A percentile compares a stretch with the other conserved stretches of the same genome.
Conservation (phyloP, 2,329 filamentous ascomycete species). For the Pseudocercospora musae region DNA sequence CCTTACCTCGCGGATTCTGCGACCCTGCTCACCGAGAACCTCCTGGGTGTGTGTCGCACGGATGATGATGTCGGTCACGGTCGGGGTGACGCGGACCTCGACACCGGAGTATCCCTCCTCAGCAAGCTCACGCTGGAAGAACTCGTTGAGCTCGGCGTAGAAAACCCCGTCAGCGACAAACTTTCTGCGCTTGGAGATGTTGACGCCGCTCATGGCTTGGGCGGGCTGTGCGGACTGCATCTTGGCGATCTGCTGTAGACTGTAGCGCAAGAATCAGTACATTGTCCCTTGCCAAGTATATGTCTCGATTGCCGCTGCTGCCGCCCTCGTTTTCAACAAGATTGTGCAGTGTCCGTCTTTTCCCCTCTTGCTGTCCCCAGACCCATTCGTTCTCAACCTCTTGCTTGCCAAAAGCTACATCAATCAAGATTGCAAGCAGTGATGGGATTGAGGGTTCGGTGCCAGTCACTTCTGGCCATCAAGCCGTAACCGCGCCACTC, state of each 20-base stretch:
- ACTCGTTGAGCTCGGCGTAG: conserved; percentile 99
- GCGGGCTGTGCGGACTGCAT: conserved; percentile 25
- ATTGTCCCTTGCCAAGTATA: background rate
- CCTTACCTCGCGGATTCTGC: conserved; percentile 83
- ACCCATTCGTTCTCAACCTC: background rate
- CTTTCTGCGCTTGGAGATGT: conserved; percentile 83
- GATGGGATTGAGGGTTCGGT: background rate
- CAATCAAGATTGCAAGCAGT: background rate
- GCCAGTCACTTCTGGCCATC: background rate
- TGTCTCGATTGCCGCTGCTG: background rate
- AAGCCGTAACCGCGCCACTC: background rate
- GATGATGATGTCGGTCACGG: conserved; percentile 99
- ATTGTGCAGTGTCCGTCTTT: background rate
- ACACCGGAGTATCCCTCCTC: conserved; percentile 99
- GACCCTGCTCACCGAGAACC: conserved; percentile 99
- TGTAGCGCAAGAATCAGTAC: background rate
- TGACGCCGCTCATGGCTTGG: conserved; percentile 32
- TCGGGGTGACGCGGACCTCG: conserved; percentile 99
- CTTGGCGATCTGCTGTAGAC: conserved; percentile 19
- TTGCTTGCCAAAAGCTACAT: background rate
- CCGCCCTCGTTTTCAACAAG: background rate
- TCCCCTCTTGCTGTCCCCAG: background rate
- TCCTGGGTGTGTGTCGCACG: conserved; percentile 99
- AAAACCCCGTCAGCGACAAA: conserved; percentile 86
- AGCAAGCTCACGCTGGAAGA: conserved; percentile 99